Evolutionary conservation across 495 filamentous ascomycete species (phyloP).

Genomic region (Penicillium turbatum): DNA sequence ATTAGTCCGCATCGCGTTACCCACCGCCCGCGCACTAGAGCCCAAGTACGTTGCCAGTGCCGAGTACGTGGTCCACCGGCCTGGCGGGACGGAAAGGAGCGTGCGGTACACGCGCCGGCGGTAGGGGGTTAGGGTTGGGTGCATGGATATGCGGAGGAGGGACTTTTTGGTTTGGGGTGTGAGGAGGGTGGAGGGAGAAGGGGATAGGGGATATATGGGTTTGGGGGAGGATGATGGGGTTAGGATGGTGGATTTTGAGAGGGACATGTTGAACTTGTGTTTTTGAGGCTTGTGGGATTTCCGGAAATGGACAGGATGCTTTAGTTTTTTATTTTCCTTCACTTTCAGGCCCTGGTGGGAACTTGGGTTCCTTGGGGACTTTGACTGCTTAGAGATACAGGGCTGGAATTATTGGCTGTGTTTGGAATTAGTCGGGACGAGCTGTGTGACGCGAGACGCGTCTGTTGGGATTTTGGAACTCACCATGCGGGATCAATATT

Average conservation of each 20-base stretch:
- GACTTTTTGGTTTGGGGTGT: constrained; percentile 20
- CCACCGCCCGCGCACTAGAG: constrained; percentile 74
- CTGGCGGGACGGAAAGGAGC: constrained; percentile 66
- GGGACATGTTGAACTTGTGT: too few species aligned
- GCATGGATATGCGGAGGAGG: constrained; percentile 29
- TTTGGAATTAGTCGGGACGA: too few species aligned
- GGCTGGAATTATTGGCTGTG: too few species aligned
- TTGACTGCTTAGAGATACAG: too few species aligned
- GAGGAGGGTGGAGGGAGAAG: constrained; percentile 3
- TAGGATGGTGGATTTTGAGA: too few species aligned
- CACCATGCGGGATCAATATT: background rate
- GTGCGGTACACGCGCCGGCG: constrained; percentile 59
- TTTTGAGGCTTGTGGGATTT: too few species aligned
- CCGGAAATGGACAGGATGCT: too few species aligned
- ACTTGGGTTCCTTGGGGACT: too few species aligned
- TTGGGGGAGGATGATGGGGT: background rate
- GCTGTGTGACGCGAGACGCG: background rate
- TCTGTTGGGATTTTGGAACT: background rate
- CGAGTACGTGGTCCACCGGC: constrained; percentile 69
- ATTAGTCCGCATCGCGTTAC: constrained; percentile 69
- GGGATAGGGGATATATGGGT: background rate
- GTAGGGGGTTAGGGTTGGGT: constrained; percentile 49
- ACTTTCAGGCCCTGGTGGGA: too few species aligned
- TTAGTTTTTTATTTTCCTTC: too few species aligned
- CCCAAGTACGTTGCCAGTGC: constrained; percentile 60